Evolutionary conservation across 2,329 filamentous ascomycete species (phyloP), one percentile per base, ranked within the genome.

Genomic region (Colletotrichum limetticola): DNA sequence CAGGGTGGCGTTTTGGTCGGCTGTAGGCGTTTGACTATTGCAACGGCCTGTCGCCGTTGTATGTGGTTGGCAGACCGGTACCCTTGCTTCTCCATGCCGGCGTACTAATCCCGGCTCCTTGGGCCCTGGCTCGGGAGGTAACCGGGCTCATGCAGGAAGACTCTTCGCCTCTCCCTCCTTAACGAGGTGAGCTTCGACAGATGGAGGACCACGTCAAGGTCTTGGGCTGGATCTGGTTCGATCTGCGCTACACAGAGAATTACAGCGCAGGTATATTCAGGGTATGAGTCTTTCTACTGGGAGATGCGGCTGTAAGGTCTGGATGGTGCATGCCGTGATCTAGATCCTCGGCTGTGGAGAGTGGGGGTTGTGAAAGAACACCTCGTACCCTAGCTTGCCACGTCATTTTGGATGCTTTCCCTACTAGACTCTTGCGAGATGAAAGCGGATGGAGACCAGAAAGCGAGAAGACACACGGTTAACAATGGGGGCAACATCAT

Each of bases 1-100:
- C 46, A 46, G 28, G 14, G 22, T 53, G 46, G 22, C 42, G 19
- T 11, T 16, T 46, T 37, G 52, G 30, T 11, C 30, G 30, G 24
- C 19, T 32, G 19, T 35, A 35, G 24, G 58, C 66, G 69, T 72
- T 72, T 72, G 69, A 59, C n/a, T 22, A n/a, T 26, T 14, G 22
- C 52, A 55, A 16, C 42, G 19, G 42, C 42, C 42, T 49, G 42
- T 49, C 19, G 35, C 52, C 11, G 35, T 42, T 52, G 24, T 42
- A 28, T 57, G 69, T 52, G 46, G 37, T 30, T 52, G 30, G 24
- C 32, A 26, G n/a, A 46, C 32, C 55, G 28, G 30, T 7, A 28
- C 2, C 32, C 7, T 30, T 63, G n/a, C 42, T 30, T 37, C 35
- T 53, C 14, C 46, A 22, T 26, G n/a, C 61, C 19, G 14, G 28